phyloP scores from a whole-genome alignment of 2,329 filamentous ascomycete genomes.

The Fusarium ambrosium region DNA sequence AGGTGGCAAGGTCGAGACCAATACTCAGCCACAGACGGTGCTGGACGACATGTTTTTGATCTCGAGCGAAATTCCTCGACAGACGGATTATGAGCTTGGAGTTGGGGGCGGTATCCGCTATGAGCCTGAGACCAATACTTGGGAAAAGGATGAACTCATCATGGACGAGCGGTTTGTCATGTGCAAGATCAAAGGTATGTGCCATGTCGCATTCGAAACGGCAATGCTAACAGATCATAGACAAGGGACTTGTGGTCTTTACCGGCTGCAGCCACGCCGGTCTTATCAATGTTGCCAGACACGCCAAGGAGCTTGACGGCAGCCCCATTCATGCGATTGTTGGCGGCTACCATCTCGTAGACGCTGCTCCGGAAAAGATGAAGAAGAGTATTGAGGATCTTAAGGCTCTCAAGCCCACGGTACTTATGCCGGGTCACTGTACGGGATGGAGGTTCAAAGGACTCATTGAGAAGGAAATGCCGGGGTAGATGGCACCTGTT shows the following conservation, averaged over 20 bases:
- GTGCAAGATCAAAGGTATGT: constrained; percentile 63
- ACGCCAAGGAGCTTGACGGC: constrained; percentile 58
- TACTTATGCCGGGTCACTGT: constrained; percentile 68
- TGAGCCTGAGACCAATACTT: constrained; percentile 53
- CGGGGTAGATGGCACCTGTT: constrained; percentile 62
- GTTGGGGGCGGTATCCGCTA: constrained; percentile 61
- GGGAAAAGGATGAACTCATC: constrained; percentile 64
- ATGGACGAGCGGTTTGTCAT: constrained; percentile 66
- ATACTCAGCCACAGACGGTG: constrained; percentile 57
- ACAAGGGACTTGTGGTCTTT: constrained; percentile 64
- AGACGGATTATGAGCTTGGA: constrained; percentile 63
- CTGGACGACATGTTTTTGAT: constrained; percentile 65
- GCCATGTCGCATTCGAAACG: accelerated
- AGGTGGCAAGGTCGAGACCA: constrained; percentile 51
- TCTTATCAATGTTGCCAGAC: constrained; percentile 64
- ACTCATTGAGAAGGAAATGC: constrained; percentile 57
- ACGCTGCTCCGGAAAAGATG: constrained; percentile 51
- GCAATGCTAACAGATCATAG: background rate
- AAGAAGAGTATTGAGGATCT: constrained; percentile 62
- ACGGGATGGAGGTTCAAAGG: constrained; percentile 68
- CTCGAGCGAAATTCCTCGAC: constrained; percentile 66
- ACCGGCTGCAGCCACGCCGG: constrained; percentile 70
- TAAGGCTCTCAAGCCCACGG: constrained; percentile 59
- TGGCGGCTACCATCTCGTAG: background rate
- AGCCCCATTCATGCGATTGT: constrained; percentile 36